Evolutionary conservation across 805 yeast genomes (phyloP).

Genomic region (Lipomyces kockii): DNA sequence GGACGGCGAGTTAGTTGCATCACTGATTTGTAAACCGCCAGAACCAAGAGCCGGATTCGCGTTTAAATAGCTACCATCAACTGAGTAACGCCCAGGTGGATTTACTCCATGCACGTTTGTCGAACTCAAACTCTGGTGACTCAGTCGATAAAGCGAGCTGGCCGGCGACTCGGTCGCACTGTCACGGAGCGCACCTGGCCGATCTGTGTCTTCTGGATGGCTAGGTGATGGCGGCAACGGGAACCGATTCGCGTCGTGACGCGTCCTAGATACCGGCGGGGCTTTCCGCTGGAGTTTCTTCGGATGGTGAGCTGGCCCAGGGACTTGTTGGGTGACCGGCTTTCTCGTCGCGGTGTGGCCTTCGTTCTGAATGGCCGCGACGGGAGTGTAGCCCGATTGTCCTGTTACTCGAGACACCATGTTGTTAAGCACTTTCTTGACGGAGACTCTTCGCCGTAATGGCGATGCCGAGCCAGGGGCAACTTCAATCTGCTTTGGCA

Average conservation of each 20-base stretch:
- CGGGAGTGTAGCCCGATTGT: neutral
- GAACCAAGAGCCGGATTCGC: neutral
- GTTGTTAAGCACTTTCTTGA: neutral
- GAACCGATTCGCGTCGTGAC: neutral
- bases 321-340: neutral
- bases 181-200: neutral
- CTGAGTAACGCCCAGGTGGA: neutral
- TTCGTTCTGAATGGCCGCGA: neutral
- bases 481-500: neutral
- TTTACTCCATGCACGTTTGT: neutral
- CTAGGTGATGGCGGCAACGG: neutral
- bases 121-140: neutral
- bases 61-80: neutral
- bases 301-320: neutral
- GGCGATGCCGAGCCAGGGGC: neutral
- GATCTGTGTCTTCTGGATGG: neutral
- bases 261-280: neutral
- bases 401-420: conserved; percentile 1
- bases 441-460: neutral
- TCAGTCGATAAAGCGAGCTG: neutral
- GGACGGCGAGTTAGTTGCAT: neutral
- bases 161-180: neutral
- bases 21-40: neutral
- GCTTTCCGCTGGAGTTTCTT: neutral
- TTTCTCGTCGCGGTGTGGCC: neutral